phyloP scores from a whole-genome alignment of 768 basidiomycete species.

The Infundibulicybe gibba region DNA sequence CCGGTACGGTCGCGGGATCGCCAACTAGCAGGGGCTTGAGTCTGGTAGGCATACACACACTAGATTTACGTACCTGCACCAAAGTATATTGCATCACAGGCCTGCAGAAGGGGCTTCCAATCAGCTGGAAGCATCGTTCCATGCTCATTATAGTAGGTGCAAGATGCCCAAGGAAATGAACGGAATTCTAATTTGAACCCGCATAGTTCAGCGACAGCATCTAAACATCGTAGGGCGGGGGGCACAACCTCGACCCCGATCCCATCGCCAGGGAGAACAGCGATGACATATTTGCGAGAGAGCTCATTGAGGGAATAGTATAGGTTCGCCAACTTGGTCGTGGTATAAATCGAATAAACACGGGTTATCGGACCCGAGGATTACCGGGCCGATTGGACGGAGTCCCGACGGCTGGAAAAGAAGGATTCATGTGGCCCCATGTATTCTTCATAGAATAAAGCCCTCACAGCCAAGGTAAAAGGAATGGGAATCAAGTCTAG shows the following conservation, averaged over 20 bases:
- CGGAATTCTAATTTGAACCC: conserved; percentile 43
- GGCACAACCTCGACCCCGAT: conserved; percentile 52
- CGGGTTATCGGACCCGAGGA: too few species aligned
- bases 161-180: conserved; percentile 44
- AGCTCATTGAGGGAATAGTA: conserved; percentile 5
- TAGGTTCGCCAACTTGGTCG: too few species aligned
- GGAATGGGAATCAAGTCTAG: too few species aligned
- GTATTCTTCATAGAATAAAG: too few species aligned
- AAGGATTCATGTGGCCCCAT: too few species aligned
- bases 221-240: conserved; percentile 41
- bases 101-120: conserved; percentile 33
- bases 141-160: conserved; percentile 40
- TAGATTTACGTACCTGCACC: conserved; percentile 30
- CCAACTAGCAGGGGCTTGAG: conserved; percentile 28
- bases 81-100: conserved; percentile 45
- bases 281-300: conserved; percentile 32
- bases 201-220: conserved; percentile 37
- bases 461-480: too few species aligned
- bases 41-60: conserved; percentile 5
- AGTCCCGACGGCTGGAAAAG: too few species aligned
- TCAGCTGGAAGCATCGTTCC: conserved; percentile 45
- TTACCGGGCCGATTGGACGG: too few species aligned
- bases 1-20: conserved; percentile 44
- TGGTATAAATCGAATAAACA: too few species aligned
- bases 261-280: conserved; percentile 50